phyloP scores from a whole-genome alignment of 768 basidiomycete genomes.

The Postia placenta region DNA sequence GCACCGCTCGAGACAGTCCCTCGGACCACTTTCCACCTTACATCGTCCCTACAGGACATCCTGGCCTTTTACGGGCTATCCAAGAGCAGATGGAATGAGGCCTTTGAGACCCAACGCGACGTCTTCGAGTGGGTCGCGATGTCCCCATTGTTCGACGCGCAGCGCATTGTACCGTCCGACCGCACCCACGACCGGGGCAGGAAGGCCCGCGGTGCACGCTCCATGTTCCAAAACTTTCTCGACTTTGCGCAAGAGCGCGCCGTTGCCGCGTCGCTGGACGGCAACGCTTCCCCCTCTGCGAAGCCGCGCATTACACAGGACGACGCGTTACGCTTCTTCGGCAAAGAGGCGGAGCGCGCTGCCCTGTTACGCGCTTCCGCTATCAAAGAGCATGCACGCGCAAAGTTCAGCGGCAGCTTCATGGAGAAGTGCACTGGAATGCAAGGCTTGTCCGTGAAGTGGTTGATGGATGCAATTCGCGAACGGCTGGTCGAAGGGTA shows the following conservation, averaged over 20 bases:
- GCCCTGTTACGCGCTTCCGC: constrained; percentile 20
- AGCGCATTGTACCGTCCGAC: constrained; percentile 23
- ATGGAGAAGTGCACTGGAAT: constrained; percentile 20
- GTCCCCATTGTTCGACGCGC: constrained; percentile 47
- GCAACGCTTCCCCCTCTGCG: too few species aligned
- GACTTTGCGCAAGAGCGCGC: constrained; percentile 35
- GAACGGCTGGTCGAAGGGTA: constrained; percentile 8
- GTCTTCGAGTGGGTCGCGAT: constrained; percentile 54
- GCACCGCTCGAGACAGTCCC: constrained; percentile 25
- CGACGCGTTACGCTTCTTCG: constrained; percentile 10
- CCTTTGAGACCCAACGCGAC: constrained; percentile 49
- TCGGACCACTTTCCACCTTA: constrained; percentile 41
- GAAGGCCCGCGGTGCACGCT: constrained; percentile 41
- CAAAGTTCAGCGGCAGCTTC: constrained; percentile 18
- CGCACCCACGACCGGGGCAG: constrained; percentile 26
- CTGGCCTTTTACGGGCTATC: constrained; percentile 53
- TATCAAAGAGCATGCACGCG: constrained; percentile 18
- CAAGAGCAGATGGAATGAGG: constrained; percentile 41
- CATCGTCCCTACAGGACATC: constrained; percentile 42
- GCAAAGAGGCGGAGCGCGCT: constrained; percentile 19
- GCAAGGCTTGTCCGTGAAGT: constrained; percentile 16
- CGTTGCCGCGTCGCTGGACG: neutral
- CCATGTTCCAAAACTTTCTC: constrained; percentile 57
- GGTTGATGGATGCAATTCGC: constrained; percentile 19
- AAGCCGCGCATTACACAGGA: neutral